phyloP scores from a whole-genome alignment of 331 rosid species.

The Pyrus hybrid region DNA sequence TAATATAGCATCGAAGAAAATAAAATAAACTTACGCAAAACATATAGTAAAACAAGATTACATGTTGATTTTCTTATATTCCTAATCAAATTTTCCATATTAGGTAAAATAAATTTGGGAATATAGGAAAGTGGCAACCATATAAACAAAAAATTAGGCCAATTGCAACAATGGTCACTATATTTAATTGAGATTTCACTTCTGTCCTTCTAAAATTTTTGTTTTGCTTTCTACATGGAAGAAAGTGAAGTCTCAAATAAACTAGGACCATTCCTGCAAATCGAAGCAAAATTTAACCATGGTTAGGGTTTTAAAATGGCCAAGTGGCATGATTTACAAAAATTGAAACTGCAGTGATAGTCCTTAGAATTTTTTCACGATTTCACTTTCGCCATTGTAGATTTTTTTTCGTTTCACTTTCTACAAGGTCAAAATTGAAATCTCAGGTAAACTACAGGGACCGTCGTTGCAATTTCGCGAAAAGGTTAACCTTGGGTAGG shows the following conservation, averaged over 20 bases:
- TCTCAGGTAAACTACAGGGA: neutral
- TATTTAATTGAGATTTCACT: neutral
- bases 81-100: neutral
- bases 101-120: neutral
- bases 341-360: neutral
- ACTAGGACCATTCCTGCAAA: neutral
- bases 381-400: neutral
- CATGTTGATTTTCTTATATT: no score
- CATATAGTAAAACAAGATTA: neutral
- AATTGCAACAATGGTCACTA: neutral
- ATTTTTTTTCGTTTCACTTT: neutral
- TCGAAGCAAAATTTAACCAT: neutral
- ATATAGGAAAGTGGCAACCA: neutral
- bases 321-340: neutral
- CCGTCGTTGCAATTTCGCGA: neutral
- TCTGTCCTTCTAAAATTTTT: no score
- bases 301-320: neutral
- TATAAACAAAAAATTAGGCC: neutral
- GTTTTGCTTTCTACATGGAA: neutral
- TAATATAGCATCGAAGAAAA: neutral
- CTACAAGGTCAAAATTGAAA: neutral
- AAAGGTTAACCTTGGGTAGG: slow-evolving; percentile 6
- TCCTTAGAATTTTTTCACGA: neutral
- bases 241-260: neutral
- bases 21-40: neutral